Base-by-base conservation (phyloP, 805 yeast species). In the Starmerella sp. region DNA sequence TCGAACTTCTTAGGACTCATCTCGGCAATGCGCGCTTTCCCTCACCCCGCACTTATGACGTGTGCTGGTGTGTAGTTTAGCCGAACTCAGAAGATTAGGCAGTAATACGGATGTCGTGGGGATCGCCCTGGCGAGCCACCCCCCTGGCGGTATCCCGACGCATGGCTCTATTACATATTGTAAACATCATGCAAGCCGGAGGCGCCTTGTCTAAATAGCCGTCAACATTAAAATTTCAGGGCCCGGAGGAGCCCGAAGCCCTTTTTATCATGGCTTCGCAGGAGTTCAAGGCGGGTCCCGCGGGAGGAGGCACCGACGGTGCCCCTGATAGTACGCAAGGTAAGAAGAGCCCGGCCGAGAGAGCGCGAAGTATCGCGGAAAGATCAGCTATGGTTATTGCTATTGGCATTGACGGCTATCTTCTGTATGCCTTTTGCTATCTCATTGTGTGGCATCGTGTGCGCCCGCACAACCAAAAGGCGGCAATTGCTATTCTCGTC, bases 381-480 rank as follows among this genome's bases (percentile, higher is more conserved):
- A 10, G 36, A n/a, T 13, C 32, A 6, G 42, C 38, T 14, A 28
- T 30, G 11, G 15, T 47, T 5, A 29, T 59, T 1, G 55, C 58
- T 53, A 8, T 61, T 1, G 62, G 60, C 6, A 5, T 57, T 28
- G 42, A 61, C 43, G 64, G 55, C 2, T 61, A 61, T 48, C 8
- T 54, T 7, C 48, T 61, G 6, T 61, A 61, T 35, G 64, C 62
- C 1, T 61, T 61, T 41, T 58, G 60, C 53, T 61, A 60, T 48
- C 35, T 42, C 14, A 52, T 58, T 1, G 51, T 61, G 17, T 61
- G 64, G 64, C 55, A 47, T 17, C 51, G 38, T 10, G 39, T 60
- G 13, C 54, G 60, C 6, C 22, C 6, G 5, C 41, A 37, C 2
- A 45, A 54, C 38, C 14, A 53, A 6, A 55, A 55, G 15, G 57